Conservation (phyloP, 73 alveolate species). For the Stentor roeselii region DNA sequence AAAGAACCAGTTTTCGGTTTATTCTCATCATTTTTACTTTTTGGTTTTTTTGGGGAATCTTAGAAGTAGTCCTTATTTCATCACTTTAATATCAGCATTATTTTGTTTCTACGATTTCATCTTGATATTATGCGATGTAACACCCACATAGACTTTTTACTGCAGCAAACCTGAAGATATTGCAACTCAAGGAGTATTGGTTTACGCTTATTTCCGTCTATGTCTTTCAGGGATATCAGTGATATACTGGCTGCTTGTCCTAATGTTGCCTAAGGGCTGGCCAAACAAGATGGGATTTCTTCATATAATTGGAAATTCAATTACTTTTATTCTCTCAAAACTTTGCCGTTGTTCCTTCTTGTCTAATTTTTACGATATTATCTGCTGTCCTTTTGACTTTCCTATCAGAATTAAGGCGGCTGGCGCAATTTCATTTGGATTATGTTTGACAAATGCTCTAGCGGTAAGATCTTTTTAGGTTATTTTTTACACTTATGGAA, state of each 20-base stretch:
- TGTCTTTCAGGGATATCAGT: background rate
- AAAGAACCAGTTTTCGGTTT: background rate
- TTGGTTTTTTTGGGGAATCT: constrained; percentile 12
- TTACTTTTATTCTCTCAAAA: background rate
- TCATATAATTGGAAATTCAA: background rate
- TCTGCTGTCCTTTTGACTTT: background rate
- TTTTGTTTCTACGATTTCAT: background rate
- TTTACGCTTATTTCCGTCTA: background rate
- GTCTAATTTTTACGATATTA: background rate
- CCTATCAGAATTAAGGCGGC: constrained; percentile 21
- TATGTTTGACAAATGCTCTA: background rate
- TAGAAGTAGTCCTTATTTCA: background rate
- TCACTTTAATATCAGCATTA: background rate
- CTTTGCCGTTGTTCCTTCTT: background rate
- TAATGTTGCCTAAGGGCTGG: background rate
- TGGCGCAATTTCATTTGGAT: background rate
- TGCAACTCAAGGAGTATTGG: background rate
- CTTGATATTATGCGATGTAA: background rate
- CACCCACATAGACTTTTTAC: background rate
- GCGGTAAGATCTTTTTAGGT: background rate
- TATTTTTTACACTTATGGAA: background rate
- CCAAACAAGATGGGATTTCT: background rate
- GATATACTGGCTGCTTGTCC: background rate
- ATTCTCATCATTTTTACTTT: background rate
- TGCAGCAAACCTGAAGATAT: background rate